Conservation (phyloP, 148 eudicot genomes). For the Limonium bicolor region DNA sequence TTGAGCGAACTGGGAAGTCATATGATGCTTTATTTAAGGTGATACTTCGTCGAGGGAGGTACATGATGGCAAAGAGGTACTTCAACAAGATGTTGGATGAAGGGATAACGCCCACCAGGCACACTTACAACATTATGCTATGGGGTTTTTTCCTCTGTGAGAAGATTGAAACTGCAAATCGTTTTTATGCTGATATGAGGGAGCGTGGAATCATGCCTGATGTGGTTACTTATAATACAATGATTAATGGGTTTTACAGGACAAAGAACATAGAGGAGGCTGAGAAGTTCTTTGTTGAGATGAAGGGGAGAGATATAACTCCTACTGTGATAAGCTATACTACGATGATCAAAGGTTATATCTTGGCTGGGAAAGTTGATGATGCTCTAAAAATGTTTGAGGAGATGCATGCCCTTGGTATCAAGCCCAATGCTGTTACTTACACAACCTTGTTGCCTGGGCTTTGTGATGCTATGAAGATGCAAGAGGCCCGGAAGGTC, state of each 20-base stretch:
- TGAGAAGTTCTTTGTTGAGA: constrained; percentile 71
- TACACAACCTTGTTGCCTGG: constrained; percentile 80
- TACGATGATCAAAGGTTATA: constrained; percentile 87
- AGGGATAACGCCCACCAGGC: constrained; percentile 60
- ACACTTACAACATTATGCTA: constrained; percentile 59
- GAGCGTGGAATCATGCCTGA: constrained; percentile 50
- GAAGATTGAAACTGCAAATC: constrained; percentile 41
- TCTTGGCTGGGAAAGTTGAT: constrained; percentile 46
- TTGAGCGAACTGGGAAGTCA: constrained; percentile 36
- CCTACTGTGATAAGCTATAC: constrained; percentile 74
- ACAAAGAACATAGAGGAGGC: constrained; percentile 66
- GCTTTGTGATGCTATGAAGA: constrained; percentile 68
- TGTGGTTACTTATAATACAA: constrained; percentile 75
- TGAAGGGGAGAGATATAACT: constrained; percentile 69
- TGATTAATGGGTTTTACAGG: constrained; percentile 68
- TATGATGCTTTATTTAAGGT: constrained; percentile 77
- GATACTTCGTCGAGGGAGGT: constrained; percentile 68
- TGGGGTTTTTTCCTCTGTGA: constrained; percentile 85
- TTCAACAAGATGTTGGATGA: constrained; percentile 80
- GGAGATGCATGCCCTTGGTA: constrained; percentile 61
- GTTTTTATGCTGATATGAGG: constrained; percentile 85
- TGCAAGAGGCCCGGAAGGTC: constrained; percentile 45
- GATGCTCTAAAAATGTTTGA: constrained; percentile 67
- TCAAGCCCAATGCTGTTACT: constrained; percentile 60
- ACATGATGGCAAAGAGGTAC: constrained; percentile 89